Evolutionary conservation across 148 eudicot genomes (phyloP).

Genomic region (Tetragonia tetragonoides): DNA sequence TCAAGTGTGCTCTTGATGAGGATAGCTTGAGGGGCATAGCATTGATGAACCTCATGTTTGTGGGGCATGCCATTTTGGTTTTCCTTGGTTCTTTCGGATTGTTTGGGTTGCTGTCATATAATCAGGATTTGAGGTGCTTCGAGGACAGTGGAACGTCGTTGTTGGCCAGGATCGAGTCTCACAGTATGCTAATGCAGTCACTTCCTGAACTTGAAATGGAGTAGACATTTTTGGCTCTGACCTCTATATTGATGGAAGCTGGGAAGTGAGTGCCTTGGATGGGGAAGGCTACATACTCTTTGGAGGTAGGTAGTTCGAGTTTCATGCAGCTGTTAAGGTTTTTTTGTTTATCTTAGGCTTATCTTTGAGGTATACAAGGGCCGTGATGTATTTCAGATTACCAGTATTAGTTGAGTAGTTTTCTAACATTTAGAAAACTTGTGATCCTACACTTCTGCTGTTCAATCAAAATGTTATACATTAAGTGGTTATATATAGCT

Average conservation of each 20-base stretch:
- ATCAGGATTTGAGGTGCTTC: slow-evolving; percentile 39
- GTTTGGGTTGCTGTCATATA: slow-evolving; percentile 47
- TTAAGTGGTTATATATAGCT: neutral
- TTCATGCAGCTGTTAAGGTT: slow-evolving; percentile 13
- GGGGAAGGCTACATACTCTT: neutral
- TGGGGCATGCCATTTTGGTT: slow-evolving; percentile 59
- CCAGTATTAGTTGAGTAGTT: neutral
- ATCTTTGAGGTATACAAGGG: neutral
- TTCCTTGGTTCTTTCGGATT: slow-evolving; percentile 43
- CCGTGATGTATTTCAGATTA: slow-evolving; percentile 12
- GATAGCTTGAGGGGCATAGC: slow-evolving; percentile 65
- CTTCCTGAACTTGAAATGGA: slow-evolving; percentile 64
- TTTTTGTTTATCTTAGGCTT: slow-evolving; percentile 12
- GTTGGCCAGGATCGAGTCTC: slow-evolving; percentile 56
- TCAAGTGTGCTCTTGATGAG: slow-evolving; percentile 75
- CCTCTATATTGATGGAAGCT: neutral
- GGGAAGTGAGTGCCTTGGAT: slow-evolving; percentile 8
- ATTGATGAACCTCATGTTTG: slow-evolving; percentile 67
- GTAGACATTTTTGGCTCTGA: neutral
- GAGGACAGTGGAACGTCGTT: slow-evolving; percentile 51
- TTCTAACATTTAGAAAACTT: neutral
- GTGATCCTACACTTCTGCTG: neutral
- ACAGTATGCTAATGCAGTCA: slow-evolving; percentile 38
- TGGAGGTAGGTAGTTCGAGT: slow-evolving; percentile 23
- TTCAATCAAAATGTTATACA: neutral